phyloP scores from a whole-genome alignment of 495 filamentous ascomycete species.

The Podospora sp. region DNA sequence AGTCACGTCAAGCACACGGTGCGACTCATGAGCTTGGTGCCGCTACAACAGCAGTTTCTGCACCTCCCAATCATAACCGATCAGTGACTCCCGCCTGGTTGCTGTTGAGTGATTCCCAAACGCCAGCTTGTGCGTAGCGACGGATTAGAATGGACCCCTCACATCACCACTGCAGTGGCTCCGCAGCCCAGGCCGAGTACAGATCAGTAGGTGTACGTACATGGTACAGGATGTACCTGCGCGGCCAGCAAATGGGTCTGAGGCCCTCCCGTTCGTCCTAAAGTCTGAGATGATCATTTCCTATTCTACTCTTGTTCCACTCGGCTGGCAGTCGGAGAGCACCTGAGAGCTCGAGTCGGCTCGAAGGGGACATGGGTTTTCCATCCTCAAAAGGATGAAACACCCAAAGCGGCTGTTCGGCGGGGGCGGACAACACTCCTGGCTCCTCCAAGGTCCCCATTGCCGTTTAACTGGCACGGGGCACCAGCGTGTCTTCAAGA shows the following conservation, averaged over 20 bases:
- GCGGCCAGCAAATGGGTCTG: neutral
- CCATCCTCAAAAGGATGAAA: too few species aligned
- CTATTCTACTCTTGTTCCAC: neutral
- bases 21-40: neutral
- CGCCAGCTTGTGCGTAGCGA: neutral
- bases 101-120: neutral
- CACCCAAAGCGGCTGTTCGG: neutral
- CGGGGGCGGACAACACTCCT: slow-evolving; percentile 8
- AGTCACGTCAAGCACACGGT: neutral
- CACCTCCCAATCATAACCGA: neutral
- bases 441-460: neutral
- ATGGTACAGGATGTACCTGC: neutral
- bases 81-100: neutral
- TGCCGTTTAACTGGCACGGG: neutral
- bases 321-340: neutral
- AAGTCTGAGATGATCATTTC: neutral
- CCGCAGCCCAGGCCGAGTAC: neutral
- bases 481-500: neutral
- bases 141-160: too few species aligned
- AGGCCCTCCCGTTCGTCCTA: neutral
- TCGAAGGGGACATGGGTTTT: too few species aligned
- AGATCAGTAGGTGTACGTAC: neutral
- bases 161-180: neutral
- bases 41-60: neutral
- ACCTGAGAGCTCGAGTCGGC: too few species aligned